Evolutionary conservation across 805 yeast genomes (phyloP), one percentile per base, ranked within the genome.

Genomic region (Hanseniaspora nectarophila): DNA sequence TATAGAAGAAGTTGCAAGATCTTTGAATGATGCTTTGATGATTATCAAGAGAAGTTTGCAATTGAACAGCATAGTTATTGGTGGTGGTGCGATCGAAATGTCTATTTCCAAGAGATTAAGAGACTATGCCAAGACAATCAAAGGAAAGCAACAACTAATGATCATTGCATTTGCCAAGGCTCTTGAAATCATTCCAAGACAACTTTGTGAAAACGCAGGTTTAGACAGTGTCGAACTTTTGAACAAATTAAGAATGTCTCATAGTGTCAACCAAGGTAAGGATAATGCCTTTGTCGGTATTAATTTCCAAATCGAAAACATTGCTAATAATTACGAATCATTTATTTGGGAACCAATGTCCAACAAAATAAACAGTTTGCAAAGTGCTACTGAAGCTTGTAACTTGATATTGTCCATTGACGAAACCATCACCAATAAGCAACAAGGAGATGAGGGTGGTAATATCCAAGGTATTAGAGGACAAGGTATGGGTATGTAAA

Each of bases 1-100:
- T 37, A 82, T 92, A 63, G 96, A 95, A 52, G 98, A 92, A 72
- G 96, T 94, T 24, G 98, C 92, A 67, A 79, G 98, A 69, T 90
- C 97, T 1, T 73, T 92, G 59, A 97, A 92, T 64, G 99, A 92
- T 70, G 98, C 98, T 47, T 87, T 92, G 47, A 90, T 90, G 98
- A 89, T 92, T 66, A 97, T 90, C 43, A 90, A 89, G 70, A 77
- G 98, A 61, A 94, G 97, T 1, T 79, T 92, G 39, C 81, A 85
- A 63, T 89, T 89, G 65, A 83, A 81, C 62, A 71, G 78, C 28
- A 80, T 92, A 58, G 98, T 92, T 54, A 97, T 95, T 13, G 99
- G 99, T 56, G 99, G 99, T 58, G 99, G 99, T 57, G 99, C 99
- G 33, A 83, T 88, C 57, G 98, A 92, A 69, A 92, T 92, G 98